phyloP scores from a whole-genome alignment of 768 basidiomycete species.

The Leccinum disarticulatum region DNA sequence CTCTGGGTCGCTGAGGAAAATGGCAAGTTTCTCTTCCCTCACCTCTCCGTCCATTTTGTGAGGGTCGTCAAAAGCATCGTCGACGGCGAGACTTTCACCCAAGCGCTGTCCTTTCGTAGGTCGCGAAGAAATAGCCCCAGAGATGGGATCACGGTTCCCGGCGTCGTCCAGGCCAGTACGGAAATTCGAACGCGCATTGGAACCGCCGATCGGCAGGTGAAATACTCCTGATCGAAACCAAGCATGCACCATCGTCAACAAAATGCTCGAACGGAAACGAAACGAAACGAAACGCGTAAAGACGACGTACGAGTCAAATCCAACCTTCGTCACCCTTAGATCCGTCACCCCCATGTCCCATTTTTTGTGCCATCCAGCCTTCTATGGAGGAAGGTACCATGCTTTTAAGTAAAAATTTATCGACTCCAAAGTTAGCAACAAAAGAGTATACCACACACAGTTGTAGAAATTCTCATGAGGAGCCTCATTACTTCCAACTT shows the following conservation, averaged over 20 bases:
- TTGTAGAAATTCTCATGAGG: too few species aligned
- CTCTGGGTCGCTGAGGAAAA: conserved; percentile 66
- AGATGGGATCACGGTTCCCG: background rate
- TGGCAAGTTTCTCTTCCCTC: conserved; percentile 44
- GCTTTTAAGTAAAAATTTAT: too few species aligned
- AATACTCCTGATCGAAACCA: conserved; percentile 35
- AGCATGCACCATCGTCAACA: conserved; percentile 1
- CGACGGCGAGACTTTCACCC: conserved; percentile 9
- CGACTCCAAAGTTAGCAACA: too few species aligned
- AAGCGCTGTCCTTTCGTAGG: conserved; percentile 29
- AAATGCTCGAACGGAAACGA: background rate
- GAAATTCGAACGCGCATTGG: conserved; percentile 64
- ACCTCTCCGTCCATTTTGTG: conserved; percentile 32
- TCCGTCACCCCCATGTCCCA: too few species aligned
- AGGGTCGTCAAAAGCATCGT: conserved; percentile 32
- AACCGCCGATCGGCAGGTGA: conserved; percentile 54
- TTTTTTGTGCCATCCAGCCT: too few species aligned
- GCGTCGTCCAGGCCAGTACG: conserved; percentile 27
- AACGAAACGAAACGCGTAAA: background rate
- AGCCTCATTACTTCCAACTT: too few species aligned
- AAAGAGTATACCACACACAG: too few species aligned
- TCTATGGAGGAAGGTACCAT: too few species aligned
- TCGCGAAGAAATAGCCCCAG: conserved; percentile 3
- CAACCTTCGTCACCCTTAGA: background rate
- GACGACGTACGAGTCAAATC: too few species aligned